Conservation (phyloP, 768 basidiomycete genomes). For the Leucocoprinus sp. region DNA sequence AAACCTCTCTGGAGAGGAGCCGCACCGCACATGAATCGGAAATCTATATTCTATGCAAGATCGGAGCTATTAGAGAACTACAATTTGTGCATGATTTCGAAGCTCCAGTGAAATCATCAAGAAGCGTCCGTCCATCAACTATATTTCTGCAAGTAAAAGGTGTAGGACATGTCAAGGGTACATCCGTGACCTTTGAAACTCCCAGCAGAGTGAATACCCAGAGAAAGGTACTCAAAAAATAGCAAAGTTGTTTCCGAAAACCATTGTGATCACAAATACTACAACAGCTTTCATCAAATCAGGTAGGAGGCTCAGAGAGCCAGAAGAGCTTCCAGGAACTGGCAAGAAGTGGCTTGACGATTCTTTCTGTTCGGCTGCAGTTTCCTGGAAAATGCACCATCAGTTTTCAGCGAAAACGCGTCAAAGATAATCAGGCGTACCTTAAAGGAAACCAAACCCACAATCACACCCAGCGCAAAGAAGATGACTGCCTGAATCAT, state of each 20-base stretch:
- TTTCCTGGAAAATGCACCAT: conserved; percentile 7
- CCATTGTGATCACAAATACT: neutral
- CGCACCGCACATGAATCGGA: too few relatives aligned
- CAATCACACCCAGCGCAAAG: conserved; percentile 67
- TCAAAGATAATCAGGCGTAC: conserved; percentile 28
- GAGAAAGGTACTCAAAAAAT: neutral
- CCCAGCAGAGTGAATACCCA: neutral
- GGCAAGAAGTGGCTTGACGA: conserved; percentile 46
- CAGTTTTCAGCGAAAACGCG: neutral
- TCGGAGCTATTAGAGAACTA: too few relatives aligned
- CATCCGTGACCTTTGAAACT: neutral
- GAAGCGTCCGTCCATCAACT: too few relatives aligned
- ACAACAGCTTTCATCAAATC: conserved; percentile 1
- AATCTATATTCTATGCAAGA: too few relatives aligned
- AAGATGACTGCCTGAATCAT: conserved; percentile 65
- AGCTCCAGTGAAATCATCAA: too few relatives aligned
- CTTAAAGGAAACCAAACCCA: conserved; percentile 79
- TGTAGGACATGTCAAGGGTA: neutral
- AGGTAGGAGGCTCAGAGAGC: conserved; percentile 15
- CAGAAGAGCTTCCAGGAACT: conserved; percentile 40
- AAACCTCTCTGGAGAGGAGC: too few relatives aligned
- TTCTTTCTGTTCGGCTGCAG: conserved; percentile 18
- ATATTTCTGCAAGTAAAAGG: neutral
- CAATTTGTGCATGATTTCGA: too few relatives aligned
- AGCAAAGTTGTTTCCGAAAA: neutral